Evolutionary conservation across 129 eudicot genomes (phyloP).

Genomic region (Pulicaria dysenterica): DNA sequence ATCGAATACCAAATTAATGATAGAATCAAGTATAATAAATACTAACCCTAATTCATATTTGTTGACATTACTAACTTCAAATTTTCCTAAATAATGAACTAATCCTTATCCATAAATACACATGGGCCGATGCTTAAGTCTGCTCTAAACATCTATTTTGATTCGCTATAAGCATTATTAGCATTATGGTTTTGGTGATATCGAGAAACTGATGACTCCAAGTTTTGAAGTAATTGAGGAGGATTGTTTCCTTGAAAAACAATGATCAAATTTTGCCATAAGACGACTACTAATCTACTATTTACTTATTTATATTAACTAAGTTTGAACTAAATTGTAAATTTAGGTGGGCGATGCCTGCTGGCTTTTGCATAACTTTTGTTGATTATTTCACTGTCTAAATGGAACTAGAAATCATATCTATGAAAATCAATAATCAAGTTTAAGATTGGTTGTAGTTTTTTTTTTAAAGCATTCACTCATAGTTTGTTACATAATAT

Average conservation of each 20-base stretch:
- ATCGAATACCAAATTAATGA: background rate
- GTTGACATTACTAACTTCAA: background rate
- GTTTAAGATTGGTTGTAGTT: constrained; percentile 12
- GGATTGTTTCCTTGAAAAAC: no score
- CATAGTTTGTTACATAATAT: background rate
- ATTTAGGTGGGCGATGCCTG: constrained; percentile 1
- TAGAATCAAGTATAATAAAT: background rate
- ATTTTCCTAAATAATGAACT: background rate
- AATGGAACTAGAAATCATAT: constrained; percentile 3
- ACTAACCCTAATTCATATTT: background rate
- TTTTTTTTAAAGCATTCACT: no score
- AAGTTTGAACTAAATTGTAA: background rate
- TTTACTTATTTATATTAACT: background rate
- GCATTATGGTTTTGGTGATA: no score
- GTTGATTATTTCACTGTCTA: background rate
- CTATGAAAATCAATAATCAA: constrained; percentile 12
- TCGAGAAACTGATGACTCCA: no score
- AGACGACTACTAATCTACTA: background rate
- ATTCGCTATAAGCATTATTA: no score
- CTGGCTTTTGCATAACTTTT: background rate
- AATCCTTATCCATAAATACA: background rate
- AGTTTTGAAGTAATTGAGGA: no score
- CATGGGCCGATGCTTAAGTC: no score
- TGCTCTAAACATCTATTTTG: no score
- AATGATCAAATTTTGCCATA: background rate